Evolutionary conservation across 2,329 filamentous ascomycete species (phyloP).

Genomic region (Penicillium sp.): DNA sequence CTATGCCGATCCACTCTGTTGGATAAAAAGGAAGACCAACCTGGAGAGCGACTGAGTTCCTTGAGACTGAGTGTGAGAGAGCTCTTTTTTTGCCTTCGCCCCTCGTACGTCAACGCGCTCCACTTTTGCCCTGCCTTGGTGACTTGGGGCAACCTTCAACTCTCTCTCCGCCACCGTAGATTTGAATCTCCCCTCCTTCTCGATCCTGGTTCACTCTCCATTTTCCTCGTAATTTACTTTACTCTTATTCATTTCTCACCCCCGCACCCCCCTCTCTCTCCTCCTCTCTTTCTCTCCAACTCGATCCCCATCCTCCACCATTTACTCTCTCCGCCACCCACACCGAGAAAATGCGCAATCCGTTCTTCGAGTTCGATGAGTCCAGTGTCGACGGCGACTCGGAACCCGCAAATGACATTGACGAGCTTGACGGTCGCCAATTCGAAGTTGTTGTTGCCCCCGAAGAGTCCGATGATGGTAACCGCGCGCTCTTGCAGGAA

Average conservation of each 20-base stretch:
- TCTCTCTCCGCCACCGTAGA: conserved; percentile 4
- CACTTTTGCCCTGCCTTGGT: conserved; percentile 18
- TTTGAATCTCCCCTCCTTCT: background rate
- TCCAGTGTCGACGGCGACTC: conserved; percentile 29
- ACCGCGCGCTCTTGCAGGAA: conserved; percentile 41
- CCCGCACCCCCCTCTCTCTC: background rate
- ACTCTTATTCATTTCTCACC: background rate
- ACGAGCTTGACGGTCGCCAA: conserved; percentile 23
- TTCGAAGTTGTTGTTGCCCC: conserved; percentile 29
- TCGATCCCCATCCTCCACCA: conserved; percentile 3
- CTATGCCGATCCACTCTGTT: conserved; percentile 24
- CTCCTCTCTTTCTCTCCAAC: background rate
- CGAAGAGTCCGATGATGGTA: conserved; percentile 37
- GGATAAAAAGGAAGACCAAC: conserved; percentile 29
- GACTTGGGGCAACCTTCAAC: conserved; percentile 4
- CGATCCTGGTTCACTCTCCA: background rate
- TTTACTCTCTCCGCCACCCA: conserved; percentile 1
- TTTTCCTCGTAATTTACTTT: background rate
- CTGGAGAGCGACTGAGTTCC: conserved; percentile 3
- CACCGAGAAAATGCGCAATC: conserved; percentile 31
- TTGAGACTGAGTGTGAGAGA: background rate
- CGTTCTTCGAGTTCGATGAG: conserved; percentile 40
- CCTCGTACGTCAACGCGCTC: conserved; percentile 30
- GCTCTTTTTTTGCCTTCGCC: conserved; percentile 24
- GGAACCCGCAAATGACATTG: conserved; percentile 19